Base-by-base conservation (phyloP, 345 rosid genomes). In the Tarenaya hassleriana region DNA sequence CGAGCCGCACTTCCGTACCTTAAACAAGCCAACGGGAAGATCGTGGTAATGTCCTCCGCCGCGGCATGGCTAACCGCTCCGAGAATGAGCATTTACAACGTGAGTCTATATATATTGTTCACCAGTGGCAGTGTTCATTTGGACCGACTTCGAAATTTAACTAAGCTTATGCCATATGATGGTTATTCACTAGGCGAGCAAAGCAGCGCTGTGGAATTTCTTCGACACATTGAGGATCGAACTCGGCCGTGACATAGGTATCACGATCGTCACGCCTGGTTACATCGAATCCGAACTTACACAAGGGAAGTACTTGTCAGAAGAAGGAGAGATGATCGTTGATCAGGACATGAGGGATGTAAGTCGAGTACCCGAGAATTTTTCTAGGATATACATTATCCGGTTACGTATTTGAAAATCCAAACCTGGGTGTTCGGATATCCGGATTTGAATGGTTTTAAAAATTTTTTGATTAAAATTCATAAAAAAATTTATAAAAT, bases 171-270 rank as follows among this genome's bases (percentile, higher is more conserved):
- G 0, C 7, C 3, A 37, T n/a, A n/a, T n/a, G n/a, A n/a, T n/a
- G n/a, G n/a, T 37, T 24, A 24, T 24, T 24, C 29, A 47, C n/a
- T 54, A 77, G 89, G 96, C 90, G 56, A 78, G 82, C 69, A 84
- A 88, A 58, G 86, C 88, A 15, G 88, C 86, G 1, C 0, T 71
- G 50, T 4, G 70, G 3, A 69, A 18, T 58, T 82, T 80, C 52
- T 84, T 66, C n/a, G 81, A 84, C 65, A 73, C 88, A 4, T 1
- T 84, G 63, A 76, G 90, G 60, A 59, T 68, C 13, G 96, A 88
- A 53, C 41, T 80, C 8, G 78, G 82, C 2, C 7, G 66, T 0
- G 75, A 76, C 7, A 51, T 84, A 11, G 57, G 43, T 7, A 62
- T 82, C 33, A 73, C 79, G n/a, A 67, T 84, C 0, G 91, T 71